Percentiles rank a stretch among this genome's conserved stretches.
These are phyloP conservation scores for Calycina marina DNA, from an alignment of 2,329 filamentous ascomycete species.

Conservation along the genomic window DNA sequence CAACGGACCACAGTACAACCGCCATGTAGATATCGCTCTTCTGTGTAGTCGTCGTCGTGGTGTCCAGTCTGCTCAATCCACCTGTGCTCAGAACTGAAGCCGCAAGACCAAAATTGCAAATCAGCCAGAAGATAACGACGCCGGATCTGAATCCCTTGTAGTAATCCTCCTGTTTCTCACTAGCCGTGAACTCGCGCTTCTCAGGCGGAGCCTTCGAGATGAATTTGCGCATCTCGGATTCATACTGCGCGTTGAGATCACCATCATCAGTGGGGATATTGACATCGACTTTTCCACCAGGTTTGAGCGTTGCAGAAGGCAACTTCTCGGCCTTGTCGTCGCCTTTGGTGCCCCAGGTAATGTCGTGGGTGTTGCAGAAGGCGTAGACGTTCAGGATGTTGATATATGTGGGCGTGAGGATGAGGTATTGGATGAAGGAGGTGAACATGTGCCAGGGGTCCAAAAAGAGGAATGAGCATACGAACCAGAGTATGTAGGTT, in stretches of 20 bases:
- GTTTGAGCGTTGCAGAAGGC: slow-evolving; percentile 76
- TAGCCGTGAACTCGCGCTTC: slow-evolving; percentile 41
- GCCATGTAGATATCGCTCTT: slow-evolving; percentile 22
- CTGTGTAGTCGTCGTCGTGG: slow-evolving; percentile 40
- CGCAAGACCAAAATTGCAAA: slow-evolving; percentile 79
- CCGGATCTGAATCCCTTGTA: slow-evolving; percentile 91
- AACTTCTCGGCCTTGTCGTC: slow-evolving; percentile 91
- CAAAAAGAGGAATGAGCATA: slow-evolving; percentile 86
- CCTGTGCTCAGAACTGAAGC: slow-evolving; percentile 79
- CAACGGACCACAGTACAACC: slow-evolving; percentile 24
- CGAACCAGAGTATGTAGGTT: slow-evolving; percentile 84
- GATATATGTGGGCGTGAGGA: slow-evolving; percentile 91
- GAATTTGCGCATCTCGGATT: slow-evolving; percentile 66
- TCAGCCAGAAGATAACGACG: slow-evolving; percentile 91
- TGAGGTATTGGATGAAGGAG: slow-evolving; percentile 84
- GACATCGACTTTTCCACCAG: slow-evolving; percentile 90
- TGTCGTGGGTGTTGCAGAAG: slow-evolving; percentile 96
- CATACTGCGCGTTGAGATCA: slow-evolving; percentile 90
- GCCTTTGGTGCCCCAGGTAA: slow-evolving; percentile 96
- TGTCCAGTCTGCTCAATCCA: slow-evolving; percentile 68
- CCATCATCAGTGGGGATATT: slow-evolving; percentile 76
- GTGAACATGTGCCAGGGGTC: slow-evolving; percentile 99
- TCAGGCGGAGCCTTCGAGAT: slow-evolving; percentile 59
- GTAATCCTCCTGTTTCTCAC: slow-evolving; percentile 90
- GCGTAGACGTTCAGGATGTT: slow-evolving; percentile 98